Conservation (phyloP, 768 basidiomycete species). For the Trametes sanguinea region DNA sequence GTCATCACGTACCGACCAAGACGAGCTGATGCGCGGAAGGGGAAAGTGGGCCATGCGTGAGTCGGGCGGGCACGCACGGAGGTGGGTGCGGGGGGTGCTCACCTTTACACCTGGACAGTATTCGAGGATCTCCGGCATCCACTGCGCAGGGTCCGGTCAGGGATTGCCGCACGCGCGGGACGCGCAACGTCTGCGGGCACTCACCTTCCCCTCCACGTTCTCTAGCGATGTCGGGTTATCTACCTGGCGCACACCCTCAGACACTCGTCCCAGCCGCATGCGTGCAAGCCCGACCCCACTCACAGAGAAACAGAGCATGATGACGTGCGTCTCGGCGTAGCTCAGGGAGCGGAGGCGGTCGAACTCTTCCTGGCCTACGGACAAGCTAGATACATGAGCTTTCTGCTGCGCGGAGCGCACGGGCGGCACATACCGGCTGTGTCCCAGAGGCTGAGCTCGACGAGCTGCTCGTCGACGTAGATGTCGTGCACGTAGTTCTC, state of each 20-base stretch:
- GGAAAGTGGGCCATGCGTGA: not conserved
- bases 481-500: constrained; percentile 96
- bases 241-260: constrained; percentile 47
- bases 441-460: constrained; percentile 96
- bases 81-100: constrained; percentile 27
- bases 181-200: no score
- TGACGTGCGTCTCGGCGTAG: constrained; percentile 94
- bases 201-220: constrained; percentile 91
- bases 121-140: constrained; percentile 91
- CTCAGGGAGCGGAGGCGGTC: constrained; percentile 91
- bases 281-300: constrained; percentile 28
- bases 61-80: no score
- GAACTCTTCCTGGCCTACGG: constrained; percentile 90
- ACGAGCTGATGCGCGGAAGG: constrained; percentile 56
- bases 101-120: constrained; percentile 96
- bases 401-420: not conserved
- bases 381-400: constrained; percentile 33
- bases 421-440: constrained; percentile 74
- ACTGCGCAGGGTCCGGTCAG: constrained; percentile 48
- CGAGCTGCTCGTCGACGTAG: constrained; percentile 79
- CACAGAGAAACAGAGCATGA: constrained; percentile 96
- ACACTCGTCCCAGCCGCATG: not conserved
- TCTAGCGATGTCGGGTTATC: constrained; percentile 95
- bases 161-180: not conserved
- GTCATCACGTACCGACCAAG: constrained; percentile 72